These are phyloP conservation scores for Austroboletus eburneus DNA, from an alignment of 768 basidiomycete species.

Conservation along the genomic window DNA sequence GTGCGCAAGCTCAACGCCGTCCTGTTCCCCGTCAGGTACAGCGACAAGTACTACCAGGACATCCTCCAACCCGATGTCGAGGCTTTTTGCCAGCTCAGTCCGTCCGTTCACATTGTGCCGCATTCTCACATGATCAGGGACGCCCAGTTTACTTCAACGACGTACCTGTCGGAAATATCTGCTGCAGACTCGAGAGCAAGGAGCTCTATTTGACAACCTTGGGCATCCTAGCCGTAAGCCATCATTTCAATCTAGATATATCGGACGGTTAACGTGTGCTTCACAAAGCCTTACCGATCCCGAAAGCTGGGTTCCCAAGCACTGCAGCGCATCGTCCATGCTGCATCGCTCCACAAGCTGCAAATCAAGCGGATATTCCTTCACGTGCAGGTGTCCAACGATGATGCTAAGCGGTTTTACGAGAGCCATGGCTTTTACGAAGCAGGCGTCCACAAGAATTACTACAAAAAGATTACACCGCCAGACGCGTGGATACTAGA, in stretches of 20 bases:
- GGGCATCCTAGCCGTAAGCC: slow-evolving; percentile 80
- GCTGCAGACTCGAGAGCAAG: slow-evolving; percentile 75
- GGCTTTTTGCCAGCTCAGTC: slow-evolving; percentile 84
- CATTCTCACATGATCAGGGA: slow-evolving; percentile 25
- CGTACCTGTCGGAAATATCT: slow-evolving; percentile 84
- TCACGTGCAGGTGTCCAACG: slow-evolving; percentile 85
- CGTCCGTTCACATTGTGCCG: slow-evolving; percentile 29
- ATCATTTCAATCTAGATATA: slow-evolving; percentile 7
- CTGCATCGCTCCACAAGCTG: slow-evolving; percentile 59
- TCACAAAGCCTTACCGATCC: slow-evolving; percentile 75
- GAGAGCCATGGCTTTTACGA: slow-evolving; percentile 79
- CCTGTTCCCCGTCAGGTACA: slow-evolving; percentile 86
- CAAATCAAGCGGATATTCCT: slow-evolving; percentile 71
- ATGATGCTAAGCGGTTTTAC: slow-evolving; percentile 75
- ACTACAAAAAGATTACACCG: slow-evolving; percentile 88
- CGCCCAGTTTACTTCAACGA: slow-evolving; percentile 86
- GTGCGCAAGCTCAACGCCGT: slow-evolving; percentile 61
- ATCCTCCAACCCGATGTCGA: slow-evolving; percentile 75
- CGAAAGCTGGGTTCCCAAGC: slow-evolving; percentile 70
- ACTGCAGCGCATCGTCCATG: slow-evolving; percentile 61
- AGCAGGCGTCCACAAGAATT: slow-evolving; percentile 59
- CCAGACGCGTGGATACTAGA: slow-evolving; percentile 87
- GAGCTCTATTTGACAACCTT: slow-evolving; percentile 82
- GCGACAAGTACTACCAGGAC: slow-evolving; percentile 82
- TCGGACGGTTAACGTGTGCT: slow-evolving; percentile 13